A percentile compares a stretch with the other conserved stretches of the same genome.
phyloP scores from a whole-genome alignment of 2,329 filamentous ascomycete species.

The Aureobasidium sp. region DNA sequence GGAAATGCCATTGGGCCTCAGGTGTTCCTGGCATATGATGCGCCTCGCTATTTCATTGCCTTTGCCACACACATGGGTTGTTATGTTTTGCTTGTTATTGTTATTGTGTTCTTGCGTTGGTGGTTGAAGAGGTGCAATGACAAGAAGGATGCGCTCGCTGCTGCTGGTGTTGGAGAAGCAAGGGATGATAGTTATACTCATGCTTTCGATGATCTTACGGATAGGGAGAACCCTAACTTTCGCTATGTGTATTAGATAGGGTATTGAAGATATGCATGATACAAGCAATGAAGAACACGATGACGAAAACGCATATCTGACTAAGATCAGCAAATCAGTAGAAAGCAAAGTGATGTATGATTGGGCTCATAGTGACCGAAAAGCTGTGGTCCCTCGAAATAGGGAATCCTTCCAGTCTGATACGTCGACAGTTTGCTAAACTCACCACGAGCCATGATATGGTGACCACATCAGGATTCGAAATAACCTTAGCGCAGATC shows the following conservation, averaged over 20 bases:
- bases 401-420: no score
- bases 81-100: constrained; percentile 43
- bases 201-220: constrained; percentile 29
- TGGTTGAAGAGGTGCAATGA: constrained; percentile 37
- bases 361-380: no score
- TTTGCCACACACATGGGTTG: constrained; percentile 64
- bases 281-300: no score
- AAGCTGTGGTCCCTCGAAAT: no score
- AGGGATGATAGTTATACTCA: constrained; percentile 20
- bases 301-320: background rate
- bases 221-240: constrained; percentile 25
- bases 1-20: constrained; percentile 63
- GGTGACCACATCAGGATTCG: no score
- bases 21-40: constrained; percentile 54
- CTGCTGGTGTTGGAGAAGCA: constrained; percentile 21
- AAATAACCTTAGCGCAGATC: no score
- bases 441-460: no score
- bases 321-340: no score
- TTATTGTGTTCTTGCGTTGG: constrained; percentile 30
- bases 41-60: constrained; percentile 61
- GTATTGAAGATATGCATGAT: background rate
- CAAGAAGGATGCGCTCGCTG: constrained; percentile 29
- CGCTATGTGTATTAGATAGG: constrained; percentile 28
- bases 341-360: no score
- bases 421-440: no score